Conservation (phyloP, 139 green algal species). For the Micromonas pusilla region DNA sequence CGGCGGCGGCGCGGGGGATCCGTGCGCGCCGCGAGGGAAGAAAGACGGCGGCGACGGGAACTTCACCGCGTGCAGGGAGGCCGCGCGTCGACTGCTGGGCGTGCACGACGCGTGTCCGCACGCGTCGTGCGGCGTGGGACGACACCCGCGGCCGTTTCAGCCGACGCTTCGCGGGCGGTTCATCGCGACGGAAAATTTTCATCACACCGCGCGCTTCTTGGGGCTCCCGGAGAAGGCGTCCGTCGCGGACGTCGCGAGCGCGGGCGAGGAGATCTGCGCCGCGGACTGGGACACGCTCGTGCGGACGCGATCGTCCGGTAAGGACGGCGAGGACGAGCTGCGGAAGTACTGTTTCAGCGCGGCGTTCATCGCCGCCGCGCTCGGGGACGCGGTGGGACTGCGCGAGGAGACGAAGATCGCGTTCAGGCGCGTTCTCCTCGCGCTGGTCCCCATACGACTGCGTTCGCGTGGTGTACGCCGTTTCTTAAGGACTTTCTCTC, state of each 20-base stretch:
- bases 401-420: constrained; percentile 24
- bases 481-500: too few relatives aligned
- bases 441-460: too few relatives aligned
- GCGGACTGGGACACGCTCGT: constrained; percentile 7
- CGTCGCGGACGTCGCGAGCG: constrained; percentile 24
- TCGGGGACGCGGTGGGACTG: constrained; percentile 33
- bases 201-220: constrained; percentile 38
- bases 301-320: background rate
- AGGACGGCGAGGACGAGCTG: constrained; percentile 8
- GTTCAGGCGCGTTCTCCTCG: too few relatives aligned
- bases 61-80: constrained; percentile 21
- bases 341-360: constrained; percentile 39
- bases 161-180: constrained; percentile 28
- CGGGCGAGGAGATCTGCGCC: constrained; percentile 24
- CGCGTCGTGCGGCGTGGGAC: constrained; percentile 12
- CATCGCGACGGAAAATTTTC: constrained; percentile 40
- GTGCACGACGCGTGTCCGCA: constrained; percentile 20
- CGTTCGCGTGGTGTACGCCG: too few relatives aligned
- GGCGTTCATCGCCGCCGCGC: constrained; percentile 32
- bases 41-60: constrained; percentile 15
- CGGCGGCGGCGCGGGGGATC: background rate
- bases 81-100: background rate
- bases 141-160: background rate
- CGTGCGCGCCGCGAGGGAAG: too few relatives aligned
- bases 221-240: constrained; percentile 17